A percentile compares a stretch with the other conserved stretches of the same genome.
phyloP scores from a whole-genome alignment of 208 protist species.

The Leishmania turanica region DNA sequence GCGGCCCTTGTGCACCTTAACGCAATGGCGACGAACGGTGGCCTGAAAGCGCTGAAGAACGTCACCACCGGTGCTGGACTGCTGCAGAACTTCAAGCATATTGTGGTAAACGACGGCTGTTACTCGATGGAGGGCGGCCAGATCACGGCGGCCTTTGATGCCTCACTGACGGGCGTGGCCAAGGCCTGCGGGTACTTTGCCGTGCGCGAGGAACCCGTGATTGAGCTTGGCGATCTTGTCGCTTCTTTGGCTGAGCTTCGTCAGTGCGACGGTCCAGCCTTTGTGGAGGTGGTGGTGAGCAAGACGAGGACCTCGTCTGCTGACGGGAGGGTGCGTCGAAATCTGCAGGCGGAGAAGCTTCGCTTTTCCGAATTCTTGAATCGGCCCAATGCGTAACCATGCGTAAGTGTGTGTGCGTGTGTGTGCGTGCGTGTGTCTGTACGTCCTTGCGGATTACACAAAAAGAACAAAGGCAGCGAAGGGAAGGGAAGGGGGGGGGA shows the following conservation, averaged over 20 bases:
- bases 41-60: slow-evolving; percentile 28
- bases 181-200: slow-evolving; percentile 76
- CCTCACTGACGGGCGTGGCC: slow-evolving; percentile 76
- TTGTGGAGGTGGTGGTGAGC: slow-evolving; percentile 82
- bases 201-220: slow-evolving; percentile 58
- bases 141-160: slow-evolving; percentile 64
- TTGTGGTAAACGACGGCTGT: slow-evolving; percentile 88
- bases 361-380: slow-evolving; percentile 31
- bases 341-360: slow-evolving; percentile 24
- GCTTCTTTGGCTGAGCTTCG: slow-evolving; percentile 57
- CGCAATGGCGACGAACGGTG: slow-evolving; percentile 51
- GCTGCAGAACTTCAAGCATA: slow-evolving; percentile 81
- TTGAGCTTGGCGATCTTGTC: slow-evolving; percentile 66
- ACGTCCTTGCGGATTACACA: not conserved
- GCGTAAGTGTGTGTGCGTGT: not conserved
- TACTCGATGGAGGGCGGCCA: slow-evolving; percentile 83
- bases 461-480: not conserved
- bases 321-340: not conserved
- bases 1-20: slow-evolving; percentile 83
- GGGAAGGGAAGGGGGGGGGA: not conserved
- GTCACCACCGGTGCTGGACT: slow-evolving; percentile 23
- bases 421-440: too few relatives aligned
- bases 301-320: slow-evolving; percentile 21
- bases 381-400: not conserved
- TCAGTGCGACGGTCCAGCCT: slow-evolving; percentile 61